These are phyloP conservation scores for Cladorrhinum samala DNA, from an alignment of 495 filamentous ascomycete species.

Conservation along the genomic window DNA sequence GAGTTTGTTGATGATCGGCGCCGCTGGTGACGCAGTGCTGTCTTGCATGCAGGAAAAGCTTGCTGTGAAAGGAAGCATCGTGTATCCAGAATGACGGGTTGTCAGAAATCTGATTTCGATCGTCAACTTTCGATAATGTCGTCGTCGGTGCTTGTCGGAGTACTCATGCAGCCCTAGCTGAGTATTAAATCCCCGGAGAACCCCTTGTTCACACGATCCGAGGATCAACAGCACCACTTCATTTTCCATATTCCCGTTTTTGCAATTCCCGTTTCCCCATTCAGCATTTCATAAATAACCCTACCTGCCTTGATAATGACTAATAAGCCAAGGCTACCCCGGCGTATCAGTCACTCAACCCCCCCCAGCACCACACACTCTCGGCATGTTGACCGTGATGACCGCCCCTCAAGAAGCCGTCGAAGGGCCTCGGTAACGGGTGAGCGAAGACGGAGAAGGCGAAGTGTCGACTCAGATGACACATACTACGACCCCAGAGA, in stretches of 20 bases:
- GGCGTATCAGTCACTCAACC: constrained; percentile 4
- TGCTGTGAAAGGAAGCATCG: neutral
- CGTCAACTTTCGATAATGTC: too few relatives aligned
- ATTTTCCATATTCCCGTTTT: neutral
- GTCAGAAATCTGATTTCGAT: neutral
- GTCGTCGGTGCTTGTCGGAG: too few relatives aligned
- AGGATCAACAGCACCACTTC: neutral
- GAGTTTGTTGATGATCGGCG: neutral
- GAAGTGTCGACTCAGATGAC: neutral
- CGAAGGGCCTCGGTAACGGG: neutral
- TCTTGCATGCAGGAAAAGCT: neutral
- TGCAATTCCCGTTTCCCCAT: neutral
- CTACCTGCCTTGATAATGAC: too few relatives aligned
- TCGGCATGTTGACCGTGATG: neutral
- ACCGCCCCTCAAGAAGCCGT: neutral
- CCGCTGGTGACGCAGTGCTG: neutral
- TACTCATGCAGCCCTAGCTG: too few relatives aligned
- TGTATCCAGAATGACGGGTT: neutral
- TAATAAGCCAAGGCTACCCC: neutral
- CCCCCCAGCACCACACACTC: neutral
- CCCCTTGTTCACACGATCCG: neutral
- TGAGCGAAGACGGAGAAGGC: neutral
- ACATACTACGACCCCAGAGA: constrained; percentile 13
- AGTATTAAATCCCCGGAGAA: too few relatives aligned
- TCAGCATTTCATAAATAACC: too few relatives aligned